Conservation (phyloP, 1,139 yeast genomes). For the Nadsonia commutata region DNA sequence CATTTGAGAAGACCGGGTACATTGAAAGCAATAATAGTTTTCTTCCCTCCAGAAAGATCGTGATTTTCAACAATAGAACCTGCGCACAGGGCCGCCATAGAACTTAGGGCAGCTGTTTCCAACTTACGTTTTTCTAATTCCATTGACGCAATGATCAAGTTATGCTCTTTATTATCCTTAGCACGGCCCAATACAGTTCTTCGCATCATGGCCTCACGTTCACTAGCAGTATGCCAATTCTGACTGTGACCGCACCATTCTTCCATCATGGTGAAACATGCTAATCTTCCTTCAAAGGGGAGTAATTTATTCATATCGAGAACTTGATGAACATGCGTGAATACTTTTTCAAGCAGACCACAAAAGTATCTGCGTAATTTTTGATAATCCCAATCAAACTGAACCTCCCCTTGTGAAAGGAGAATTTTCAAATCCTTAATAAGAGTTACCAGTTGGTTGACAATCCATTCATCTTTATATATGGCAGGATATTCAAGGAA, state of each 20-base stretch:
- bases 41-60: conserved; percentile 16
- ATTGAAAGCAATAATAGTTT: conserved; percentile 48
- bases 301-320: conserved; percentile 40
- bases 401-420: conserved; percentile 43
- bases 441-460: conserved; percentile 48
- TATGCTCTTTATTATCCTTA: conserved; percentile 22
- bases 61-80: conserved; percentile 20
- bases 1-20: conserved; percentile 55
- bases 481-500: conserved; percentile 40
- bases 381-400: conserved; percentile 58
- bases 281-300: conserved; percentile 75
- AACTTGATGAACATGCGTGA: conserved; percentile 32
- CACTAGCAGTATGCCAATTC: conserved; percentile 41
- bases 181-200: conserved; percentile 15
- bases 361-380: conserved; percentile 69
- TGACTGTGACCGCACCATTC: conserved; percentile 95
- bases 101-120: conserved; percentile 58
- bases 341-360: conserved; percentile 58
- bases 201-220: conserved; percentile 51
- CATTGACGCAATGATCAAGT: conserved; percentile 50
- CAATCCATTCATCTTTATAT: conserved; percentile 53
- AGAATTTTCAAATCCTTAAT: conserved; percentile 53
- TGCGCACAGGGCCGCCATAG: conserved; percentile 72
- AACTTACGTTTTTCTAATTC: conserved; percentile 69
- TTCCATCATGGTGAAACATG: conserved; percentile 66